phyloP scores from a whole-genome alignment of 1,284 basidiomycete genomes.

The Ustilago lituana region DNA sequence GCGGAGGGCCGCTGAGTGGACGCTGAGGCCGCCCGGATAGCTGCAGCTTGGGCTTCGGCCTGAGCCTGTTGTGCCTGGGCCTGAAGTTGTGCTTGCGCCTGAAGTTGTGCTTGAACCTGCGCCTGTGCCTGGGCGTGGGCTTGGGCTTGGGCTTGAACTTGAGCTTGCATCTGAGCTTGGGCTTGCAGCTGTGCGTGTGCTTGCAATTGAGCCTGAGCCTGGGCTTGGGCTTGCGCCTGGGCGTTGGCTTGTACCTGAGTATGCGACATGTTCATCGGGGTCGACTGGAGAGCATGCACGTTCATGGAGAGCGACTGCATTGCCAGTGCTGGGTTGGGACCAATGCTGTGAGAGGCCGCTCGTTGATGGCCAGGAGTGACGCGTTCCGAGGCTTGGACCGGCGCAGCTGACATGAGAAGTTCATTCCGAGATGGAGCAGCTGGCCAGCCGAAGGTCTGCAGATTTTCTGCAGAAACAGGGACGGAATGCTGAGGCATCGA shows the following conservation, averaged over 20 bases:
- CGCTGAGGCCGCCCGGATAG: conserved; percentile 25
- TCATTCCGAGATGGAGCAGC: conserved; percentile 31
- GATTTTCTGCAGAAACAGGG: conserved; percentile 28
- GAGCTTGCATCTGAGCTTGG: conserved; percentile 17
- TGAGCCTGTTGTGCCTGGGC: conserved; percentile 34
- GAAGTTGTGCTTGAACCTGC: conserved; percentile 27
- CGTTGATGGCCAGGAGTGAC: conserved; percentile 23
- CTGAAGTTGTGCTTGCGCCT: conserved; percentile 26
- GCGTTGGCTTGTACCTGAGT: conserved; percentile 13
- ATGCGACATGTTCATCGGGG: conserved; percentile 14
- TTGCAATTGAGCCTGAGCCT: conserved; percentile 15
- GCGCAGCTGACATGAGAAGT: conserved; percentile 34
- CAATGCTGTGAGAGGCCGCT: conserved; percentile 37
- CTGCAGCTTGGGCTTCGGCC: conserved; percentile 30
- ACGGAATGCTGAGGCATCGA: conserved; percentile 34
- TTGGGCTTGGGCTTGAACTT: conserved; percentile 27
- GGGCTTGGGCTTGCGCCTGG: conserved; percentile 16
- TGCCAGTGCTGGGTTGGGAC: conserved; percentile 17
- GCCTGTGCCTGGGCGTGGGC: conserved; percentile 25
- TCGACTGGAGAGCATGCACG: conserved; percentile 18
- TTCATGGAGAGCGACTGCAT: conserved; percentile 25
- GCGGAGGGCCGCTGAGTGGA: conserved; percentile 19
- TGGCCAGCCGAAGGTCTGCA: conserved; percentile 39
- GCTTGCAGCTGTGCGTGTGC: conserved; percentile 17
- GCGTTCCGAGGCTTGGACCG: conserved; percentile 16